Evolutionary conservation across 768 basidiomycete genomes (phyloP).

Genomic region (Agaricus blazei): DNA sequence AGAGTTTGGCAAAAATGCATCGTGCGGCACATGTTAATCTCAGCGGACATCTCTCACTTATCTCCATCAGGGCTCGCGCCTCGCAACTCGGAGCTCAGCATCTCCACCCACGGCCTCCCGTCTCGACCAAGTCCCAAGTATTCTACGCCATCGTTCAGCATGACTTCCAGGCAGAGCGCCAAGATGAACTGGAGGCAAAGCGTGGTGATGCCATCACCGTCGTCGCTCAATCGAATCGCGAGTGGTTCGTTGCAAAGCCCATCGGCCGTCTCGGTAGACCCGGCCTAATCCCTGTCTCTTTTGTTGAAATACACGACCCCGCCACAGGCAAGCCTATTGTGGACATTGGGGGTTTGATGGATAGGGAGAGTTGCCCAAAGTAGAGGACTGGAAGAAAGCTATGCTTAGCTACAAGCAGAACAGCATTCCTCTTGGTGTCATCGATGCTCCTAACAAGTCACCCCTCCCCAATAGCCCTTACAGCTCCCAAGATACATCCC

Average conservation of each 20-base stretch:
- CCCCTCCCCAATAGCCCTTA: conserved; percentile 42
- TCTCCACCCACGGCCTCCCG: conserved; percentile 16
- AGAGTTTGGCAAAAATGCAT: conserved; percentile 74
- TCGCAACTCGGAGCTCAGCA: conserved; percentile 28
- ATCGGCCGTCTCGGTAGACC: conserved; percentile 94
- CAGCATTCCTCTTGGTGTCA: conserved; percentile 89
- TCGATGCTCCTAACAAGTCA: conserved; percentile 54
- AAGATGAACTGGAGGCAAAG: conserved; percentile 94
- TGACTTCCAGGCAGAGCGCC: conserved; percentile 92
- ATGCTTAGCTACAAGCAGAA: conserved; percentile 95
- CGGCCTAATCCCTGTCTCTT: conserved; percentile 94
- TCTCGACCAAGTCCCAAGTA: conserved; percentile 45
- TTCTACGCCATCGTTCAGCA: conserved; percentile 95
- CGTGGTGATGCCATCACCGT: conserved; percentile 93
- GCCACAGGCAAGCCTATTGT: conserved; percentile 73
- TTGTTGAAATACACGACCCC: conserved; percentile 95
- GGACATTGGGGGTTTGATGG: conserved; percentile 75
- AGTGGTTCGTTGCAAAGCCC: conserved; percentile 99
- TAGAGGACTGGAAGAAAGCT: conserved; percentile 99
- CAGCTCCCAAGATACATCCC: conserved; percentile 17
- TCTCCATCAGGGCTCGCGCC: conserved; percentile 29
- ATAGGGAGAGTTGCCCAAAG: conserved; percentile 82
- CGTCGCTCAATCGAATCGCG: conserved; percentile 98
- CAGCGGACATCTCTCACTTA: conserved; percentile 8
- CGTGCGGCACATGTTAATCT: conserved; percentile 38